Evolutionary conservation across 371 early-diverging fungal genomes (phyloP).

Genomic region (Lichtheimia ornata): DNA sequence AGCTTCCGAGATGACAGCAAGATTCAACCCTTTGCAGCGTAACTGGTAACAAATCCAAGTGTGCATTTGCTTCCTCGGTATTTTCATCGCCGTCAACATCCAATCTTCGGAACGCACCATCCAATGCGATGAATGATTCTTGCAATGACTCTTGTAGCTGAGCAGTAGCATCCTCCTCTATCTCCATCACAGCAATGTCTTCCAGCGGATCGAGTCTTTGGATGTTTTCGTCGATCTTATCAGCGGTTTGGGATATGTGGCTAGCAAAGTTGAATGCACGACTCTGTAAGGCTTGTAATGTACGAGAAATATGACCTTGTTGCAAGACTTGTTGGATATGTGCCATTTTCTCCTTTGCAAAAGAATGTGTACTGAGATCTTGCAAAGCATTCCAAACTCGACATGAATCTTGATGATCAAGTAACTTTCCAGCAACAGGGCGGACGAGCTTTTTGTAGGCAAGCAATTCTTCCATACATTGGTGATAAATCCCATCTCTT

Average conservation of each 20-base stretch:
- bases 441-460: conserved; percentile 4
- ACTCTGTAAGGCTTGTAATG: conserved; percentile 16
- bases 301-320: conserved; percentile 3
- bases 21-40: conserved; percentile 9
- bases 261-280: conserved; percentile 12
- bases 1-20: conserved; percentile 13
- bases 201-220: no score
- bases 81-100: conserved; percentile 7
- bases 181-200: no score
- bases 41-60: background rate
- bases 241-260: conserved; percentile 1
- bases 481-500: conserved; percentile 34
- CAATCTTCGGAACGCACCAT: conserved; percentile 9
- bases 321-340: conserved; percentile 5
- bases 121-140: conserved; percentile 9
- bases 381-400: conserved; percentile 6
- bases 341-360: conserved; percentile 8
- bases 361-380: background rate
- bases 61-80: background rate
- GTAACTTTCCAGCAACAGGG: conserved; percentile 5
- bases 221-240: background rate
- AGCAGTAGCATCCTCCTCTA: no score
- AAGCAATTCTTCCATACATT: conserved; percentile 13
- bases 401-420: conserved; percentile 19
- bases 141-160: background rate